phyloP scores from a whole-genome alignment of 2,329 filamentous ascomycete genomes.

The Alternaria consortialis region DNA sequence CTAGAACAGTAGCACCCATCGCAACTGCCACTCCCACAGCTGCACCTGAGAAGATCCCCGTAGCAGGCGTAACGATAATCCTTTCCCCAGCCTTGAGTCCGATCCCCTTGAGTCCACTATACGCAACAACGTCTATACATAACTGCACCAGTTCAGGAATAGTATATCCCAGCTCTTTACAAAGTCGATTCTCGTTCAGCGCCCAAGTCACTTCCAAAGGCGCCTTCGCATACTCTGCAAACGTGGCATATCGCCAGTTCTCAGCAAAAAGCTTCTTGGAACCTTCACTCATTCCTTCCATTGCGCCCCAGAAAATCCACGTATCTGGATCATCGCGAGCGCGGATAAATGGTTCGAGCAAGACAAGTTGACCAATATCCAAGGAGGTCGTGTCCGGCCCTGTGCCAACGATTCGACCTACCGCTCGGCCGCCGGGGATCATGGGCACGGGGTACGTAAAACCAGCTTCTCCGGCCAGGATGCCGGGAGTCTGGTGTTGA shows the following conservation, averaged over 20 bases:
- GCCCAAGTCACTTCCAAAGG: slow-evolving; percentile 50
- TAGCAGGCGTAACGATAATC: slow-evolving; percentile 11
- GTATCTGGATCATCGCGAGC: slow-evolving; percentile 47
- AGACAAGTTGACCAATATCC: slow-evolving; percentile 48
- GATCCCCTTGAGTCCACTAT: slow-evolving; percentile 6
- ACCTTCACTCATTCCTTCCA: slow-evolving; percentile 35
- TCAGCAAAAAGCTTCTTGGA: slow-evolving; percentile 34
- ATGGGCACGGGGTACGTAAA: slow-evolving; percentile 12
- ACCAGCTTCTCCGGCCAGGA: slow-evolving; percentile 16
- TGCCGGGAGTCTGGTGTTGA: slow-evolving; percentile 1
- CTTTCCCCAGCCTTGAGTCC: slow-evolving; percentile 6
- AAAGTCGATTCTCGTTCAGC: slow-evolving; percentile 45
- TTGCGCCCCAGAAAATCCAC: slow-evolving; percentile 38
- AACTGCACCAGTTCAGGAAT: not conserved
- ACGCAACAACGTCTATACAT: not conserved
- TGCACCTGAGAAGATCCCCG: slow-evolving; percentile 4
- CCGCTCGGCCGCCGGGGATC: slow-evolving; percentile 3
- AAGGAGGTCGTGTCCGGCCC: slow-evolving; percentile 35
- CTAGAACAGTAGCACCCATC: slow-evolving; percentile 1
- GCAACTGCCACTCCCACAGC: not conserved
- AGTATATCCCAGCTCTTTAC: slow-evolving; percentile 37
- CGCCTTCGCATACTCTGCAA: slow-evolving; percentile 44
- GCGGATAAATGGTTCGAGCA: slow-evolving; percentile 47
- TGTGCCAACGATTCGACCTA: slow-evolving; percentile 42
- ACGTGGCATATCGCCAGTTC: slow-evolving; percentile 50